Base-by-base conservation (phyloP, 495 filamentous ascomycete genomes). In the Tricharina praecox region DNA sequence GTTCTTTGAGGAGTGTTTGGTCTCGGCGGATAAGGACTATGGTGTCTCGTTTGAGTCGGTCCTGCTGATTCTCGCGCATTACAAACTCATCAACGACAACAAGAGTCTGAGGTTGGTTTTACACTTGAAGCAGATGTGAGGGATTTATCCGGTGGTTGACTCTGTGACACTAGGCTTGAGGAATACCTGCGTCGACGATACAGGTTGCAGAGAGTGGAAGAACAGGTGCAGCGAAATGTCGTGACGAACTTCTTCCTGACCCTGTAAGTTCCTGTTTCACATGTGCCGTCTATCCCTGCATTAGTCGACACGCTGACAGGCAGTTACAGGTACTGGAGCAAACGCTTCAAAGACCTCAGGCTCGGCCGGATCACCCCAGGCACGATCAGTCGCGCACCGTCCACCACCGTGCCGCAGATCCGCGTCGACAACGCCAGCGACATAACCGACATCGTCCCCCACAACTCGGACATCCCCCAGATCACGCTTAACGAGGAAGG, bases 1-100 rank as follows among this genome's bases (percentile, higher is more conserved):
- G 15, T 96, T 96, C 66, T 99, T 84, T 56, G 86, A 96, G 67
- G 90, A 99, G 66, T 78, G 95, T 26, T 75, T 96, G 63, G 90
- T 95, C 8, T 90, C 86, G 3, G 85, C 85, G 8, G 84, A 95
- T 64, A 78, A 78, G 0, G 79, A 82, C 45, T 75, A 78, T 38
- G 90, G 90, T 20, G 86, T 99, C 42, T 80, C 81, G 4, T 99
- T 99, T 64, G 93, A 85, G 16, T 76, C 80, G 4, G 81, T 93
- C n/a, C 67, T 99, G 39, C 87, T 99, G 83, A 93, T 93, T 47
- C 71, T 99, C 15, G 88, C 92, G 13, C 92, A 99, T 65, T 90
- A 96, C 70, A 99, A 99, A 51, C 85, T 99, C 59, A 99, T 99
- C 60, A 93, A 77, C 51, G 90, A 99, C 68, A 95, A 77, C 68